A percentile compares a stretch with the other conserved stretches of the same genome.
These are phyloP conservation scores for barley (Hordeum vulgare) DNA, from an alignment of 176 grass and related monocot genomes.

Conservation along the genomic window DNA sequence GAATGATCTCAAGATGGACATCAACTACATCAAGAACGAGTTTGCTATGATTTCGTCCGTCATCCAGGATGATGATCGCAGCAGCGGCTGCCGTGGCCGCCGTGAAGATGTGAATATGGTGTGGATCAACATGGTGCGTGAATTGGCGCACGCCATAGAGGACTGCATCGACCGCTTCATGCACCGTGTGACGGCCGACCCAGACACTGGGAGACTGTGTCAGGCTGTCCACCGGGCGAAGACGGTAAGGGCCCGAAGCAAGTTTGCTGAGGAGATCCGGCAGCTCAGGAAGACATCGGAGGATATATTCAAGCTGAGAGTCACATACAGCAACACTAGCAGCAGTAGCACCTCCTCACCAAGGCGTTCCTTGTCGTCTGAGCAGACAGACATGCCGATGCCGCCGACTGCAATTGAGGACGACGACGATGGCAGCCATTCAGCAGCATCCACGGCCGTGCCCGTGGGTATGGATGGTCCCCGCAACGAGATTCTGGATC, in stretches of 20 bases:
- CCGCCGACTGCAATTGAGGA: accelerated
- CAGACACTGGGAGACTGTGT: neutral
- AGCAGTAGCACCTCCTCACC: neutral
- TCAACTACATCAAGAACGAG: neutral
- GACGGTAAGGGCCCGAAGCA: neutral
- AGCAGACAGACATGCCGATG: too few relatives aligned
- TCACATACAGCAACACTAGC: neutral
- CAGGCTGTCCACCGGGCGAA: neutral
- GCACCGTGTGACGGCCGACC: neutral
- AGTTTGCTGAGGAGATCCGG: neutral
- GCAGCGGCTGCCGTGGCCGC: accelerated
- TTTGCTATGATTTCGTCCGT: neutral
- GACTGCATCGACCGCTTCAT: neutral
- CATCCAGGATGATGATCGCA: neutral
- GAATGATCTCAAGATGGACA: neutral
- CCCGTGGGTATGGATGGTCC: neutral
- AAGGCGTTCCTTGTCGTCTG: too few relatives aligned
- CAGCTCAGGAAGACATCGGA: neutral
- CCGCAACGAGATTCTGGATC: neutral
- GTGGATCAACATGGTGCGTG: neutral
- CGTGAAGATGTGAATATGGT: neutral
- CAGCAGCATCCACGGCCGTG: accelerated
- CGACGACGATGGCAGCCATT: accelerated
- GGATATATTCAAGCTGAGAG: neutral
- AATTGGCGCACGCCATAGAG: neutral